Percentiles rank a stretch among this genome's conserved stretches.
Conservation (phyloP, 768 basidiomycete species). For the Amanita exitialis region DNA sequence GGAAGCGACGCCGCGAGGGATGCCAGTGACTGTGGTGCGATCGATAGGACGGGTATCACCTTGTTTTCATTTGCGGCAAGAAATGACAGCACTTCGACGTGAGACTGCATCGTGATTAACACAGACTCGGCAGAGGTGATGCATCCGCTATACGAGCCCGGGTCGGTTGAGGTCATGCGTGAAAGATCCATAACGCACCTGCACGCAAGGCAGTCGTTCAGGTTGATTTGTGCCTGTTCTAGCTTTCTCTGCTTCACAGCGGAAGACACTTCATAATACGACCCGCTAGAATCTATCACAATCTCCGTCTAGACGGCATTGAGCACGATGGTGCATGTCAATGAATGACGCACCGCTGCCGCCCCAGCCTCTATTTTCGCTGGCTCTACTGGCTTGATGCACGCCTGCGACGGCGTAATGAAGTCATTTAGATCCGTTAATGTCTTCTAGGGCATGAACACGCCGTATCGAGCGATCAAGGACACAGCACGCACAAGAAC, state of each 20-base stretch:
- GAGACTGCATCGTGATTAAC: slow-evolving; percentile 92
- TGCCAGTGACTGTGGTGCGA: slow-evolving; percentile 81
- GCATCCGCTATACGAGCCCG: slow-evolving; percentile 57
- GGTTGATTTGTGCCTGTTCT: slow-evolving; percentile 87
- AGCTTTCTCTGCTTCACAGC: slow-evolving; percentile 43
- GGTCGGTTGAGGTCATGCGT: neutral
- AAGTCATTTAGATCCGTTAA: slow-evolving; percentile 95
- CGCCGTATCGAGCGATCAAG: neutral
- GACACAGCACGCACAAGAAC: slow-evolving; percentile 48
- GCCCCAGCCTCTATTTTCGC: slow-evolving; percentile 24
- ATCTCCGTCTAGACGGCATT: slow-evolving; percentile 70
- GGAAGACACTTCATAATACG: slow-evolving; percentile 75
- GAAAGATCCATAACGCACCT: slow-evolving; percentile 43
- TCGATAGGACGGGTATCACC: slow-evolving; percentile 67
- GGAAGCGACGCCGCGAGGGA: slow-evolving; percentile 54
- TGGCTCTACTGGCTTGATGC: slow-evolving; percentile 86
- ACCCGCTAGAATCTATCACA: slow-evolving; percentile 71
- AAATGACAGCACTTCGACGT: slow-evolving; percentile 82
- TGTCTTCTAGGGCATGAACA: slow-evolving; percentile 3
- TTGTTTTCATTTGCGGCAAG: slow-evolving; percentile 41
- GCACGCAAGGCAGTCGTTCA: slow-evolving; percentile 98
- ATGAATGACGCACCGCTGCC: slow-evolving; percentile 22
- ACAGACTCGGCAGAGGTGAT: slow-evolving; percentile 98
- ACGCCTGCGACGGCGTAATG: slow-evolving; percentile 91
- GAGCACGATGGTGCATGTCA: neutral